A percentile compares a stretch with the other conserved stretches of the same genome.
Evolutionary conservation across 2,329 filamentous ascomycete species (phyloP).

Genomic region (Aspergillus glaucus): DNA sequence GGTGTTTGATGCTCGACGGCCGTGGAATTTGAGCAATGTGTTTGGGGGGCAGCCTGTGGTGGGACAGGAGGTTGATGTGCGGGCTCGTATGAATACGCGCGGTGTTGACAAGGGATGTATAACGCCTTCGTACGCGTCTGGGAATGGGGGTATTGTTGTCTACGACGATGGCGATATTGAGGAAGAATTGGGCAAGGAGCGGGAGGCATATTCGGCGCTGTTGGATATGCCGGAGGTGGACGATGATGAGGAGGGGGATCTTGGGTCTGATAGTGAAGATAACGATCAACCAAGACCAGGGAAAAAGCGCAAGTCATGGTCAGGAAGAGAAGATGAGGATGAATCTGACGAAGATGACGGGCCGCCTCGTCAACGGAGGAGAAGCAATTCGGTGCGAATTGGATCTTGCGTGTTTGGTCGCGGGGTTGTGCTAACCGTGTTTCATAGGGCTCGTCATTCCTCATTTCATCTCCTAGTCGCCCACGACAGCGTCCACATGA

Average conservation of each 20-base stretch:
- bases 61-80: constrained; percentile 43
- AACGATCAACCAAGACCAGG: constrained; percentile 42
- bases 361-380: constrained; percentile 69
- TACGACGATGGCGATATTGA: constrained; percentile 96
- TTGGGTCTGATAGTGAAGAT: constrained; percentile 53
- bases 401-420: background rate
- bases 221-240: constrained; percentile 86
- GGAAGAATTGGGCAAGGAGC: constrained; percentile 67
- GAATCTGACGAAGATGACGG: constrained; percentile 64
- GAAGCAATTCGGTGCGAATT: constrained; percentile 72
- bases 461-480: constrained; percentile 33
- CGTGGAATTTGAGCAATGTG: constrained; percentile 91
- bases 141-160: constrained; percentile 81
- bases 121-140: constrained; percentile 63
- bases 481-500: constrained; percentile 34
- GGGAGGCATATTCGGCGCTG: constrained; percentile 77
- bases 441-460: constrained; percentile 34
- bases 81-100: constrained; percentile 44
- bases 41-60: constrained; percentile 65
- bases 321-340: constrained; percentile 63
- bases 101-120: constrained; percentile 72
- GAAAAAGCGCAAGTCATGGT: constrained; percentile 75
- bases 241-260: constrained; percentile 59
- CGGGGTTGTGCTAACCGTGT: constrained; percentile 7
- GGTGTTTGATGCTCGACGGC: constrained; percentile 84